Base-by-base conservation (phyloP, 2,329 filamentous ascomycete genomes). In the Trichoderma koningii region DNA sequence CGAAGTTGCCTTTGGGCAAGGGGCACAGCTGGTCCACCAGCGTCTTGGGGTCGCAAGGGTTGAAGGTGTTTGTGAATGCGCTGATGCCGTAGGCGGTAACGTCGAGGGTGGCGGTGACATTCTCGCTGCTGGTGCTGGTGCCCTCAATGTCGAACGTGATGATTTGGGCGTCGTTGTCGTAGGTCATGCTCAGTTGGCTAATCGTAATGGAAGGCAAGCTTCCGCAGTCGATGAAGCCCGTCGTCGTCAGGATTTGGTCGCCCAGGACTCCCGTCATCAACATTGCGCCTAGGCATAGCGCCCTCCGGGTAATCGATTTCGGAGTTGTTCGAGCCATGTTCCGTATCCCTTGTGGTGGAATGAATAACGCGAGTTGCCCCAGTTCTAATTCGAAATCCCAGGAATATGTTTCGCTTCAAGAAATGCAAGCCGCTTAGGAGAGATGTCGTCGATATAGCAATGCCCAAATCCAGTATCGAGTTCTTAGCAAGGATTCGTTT, bases 121-220 rank as follows among this genome's bases (percentile, higher is more conserved):
- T 93, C 76, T 95, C 92, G 70, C 84, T 77, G 74, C 85, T 85
- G 62, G 78, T 77, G 75, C 91, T 97, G 66, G 85, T 87, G 67
- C 94, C 95, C 41, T 88, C 86, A 23, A 97, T 85, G 74, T 98
- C 88, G 77, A 97, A 98, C 3, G 80, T 85, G 67, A 98, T 84
- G 55, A 84, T 85, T 74, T 90, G 88, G 66, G 88, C 87, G 66
- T 84, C 82, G 69, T 89, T 88, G 80, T 96, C 86, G 79, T 96
- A 98, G 70, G 85, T 81, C 66, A 97, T 89, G 71, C 94, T 81
- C 68, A 96, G 81, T 71, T 84, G 87, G 69, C 92, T 82, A 62
- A 97, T 89, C 68, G 83, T 83, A 71, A 98, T 81, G 76, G 71
- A 83, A 71, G 73, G 51, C 34, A 82, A 77, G 57, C 74, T 73